Conservation (phyloP, 768 basidiomycete genomes). For the Calvatia gigantea region DNA sequence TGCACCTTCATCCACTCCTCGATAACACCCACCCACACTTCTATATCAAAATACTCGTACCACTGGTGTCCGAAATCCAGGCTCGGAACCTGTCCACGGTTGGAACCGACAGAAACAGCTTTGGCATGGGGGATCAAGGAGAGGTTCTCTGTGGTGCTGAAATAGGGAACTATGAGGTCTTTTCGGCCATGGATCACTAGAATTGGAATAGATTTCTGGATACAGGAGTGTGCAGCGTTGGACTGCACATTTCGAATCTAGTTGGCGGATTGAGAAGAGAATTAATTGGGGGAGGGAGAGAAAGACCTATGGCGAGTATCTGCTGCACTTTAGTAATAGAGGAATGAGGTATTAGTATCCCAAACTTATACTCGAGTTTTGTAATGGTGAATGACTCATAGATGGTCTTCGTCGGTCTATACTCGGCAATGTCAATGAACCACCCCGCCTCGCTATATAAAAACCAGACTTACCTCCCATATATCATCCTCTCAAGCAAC, state of each 20-base stretch:
- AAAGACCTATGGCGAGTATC: no score
- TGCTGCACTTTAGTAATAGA: no score
- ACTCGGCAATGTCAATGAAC: neutral
- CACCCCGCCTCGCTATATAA: neutral
- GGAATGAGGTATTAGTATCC: no score
- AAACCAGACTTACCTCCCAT: neutral
- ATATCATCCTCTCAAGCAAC: conserved; percentile 13
- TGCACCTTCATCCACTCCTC: conserved; percentile 24
- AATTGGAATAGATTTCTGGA: conserved; percentile 29
- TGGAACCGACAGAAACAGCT: conserved; percentile 27
- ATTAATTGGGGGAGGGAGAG: neutral
- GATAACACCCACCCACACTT: conserved; percentile 36
- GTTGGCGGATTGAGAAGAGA: neutral
- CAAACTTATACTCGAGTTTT: no score
- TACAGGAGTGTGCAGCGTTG: conserved; percentile 21
- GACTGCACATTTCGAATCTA: conserved; percentile 29
- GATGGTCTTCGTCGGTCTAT: conserved; percentile 13
- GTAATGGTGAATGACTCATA: conserved; percentile 7
- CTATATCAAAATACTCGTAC: conserved; percentile 43
- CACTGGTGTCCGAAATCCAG: conserved; percentile 40
- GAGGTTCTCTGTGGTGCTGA: conserved; percentile 30
- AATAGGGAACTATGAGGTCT: conserved; percentile 36
- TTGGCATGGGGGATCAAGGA: conserved; percentile 34
- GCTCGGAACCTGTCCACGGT: conserved; percentile 31
- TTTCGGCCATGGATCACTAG: conserved; percentile 40